Base-by-base conservation (phyloP, 129 eudicot genomes). In the Pulicaria dysenterica region DNA sequence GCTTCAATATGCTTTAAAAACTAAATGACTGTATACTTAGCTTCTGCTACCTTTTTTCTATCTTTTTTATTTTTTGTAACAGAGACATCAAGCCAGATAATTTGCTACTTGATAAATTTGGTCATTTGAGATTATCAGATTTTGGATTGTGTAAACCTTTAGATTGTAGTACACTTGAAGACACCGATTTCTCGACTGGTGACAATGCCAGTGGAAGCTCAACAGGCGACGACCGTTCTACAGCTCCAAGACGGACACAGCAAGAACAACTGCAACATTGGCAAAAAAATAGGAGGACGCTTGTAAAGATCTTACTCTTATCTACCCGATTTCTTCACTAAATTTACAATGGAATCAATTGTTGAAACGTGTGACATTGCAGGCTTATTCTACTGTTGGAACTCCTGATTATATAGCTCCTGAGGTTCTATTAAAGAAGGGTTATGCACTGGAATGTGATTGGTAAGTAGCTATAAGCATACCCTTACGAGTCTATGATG, bases 341-440 rank as follows among this genome's bases (percentile, higher is more conserved):
- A 61, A 61, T 7, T 45, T 4, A 5, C 5, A 54, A 13, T 44
- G 49, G 47, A 4, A 42, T 43, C 11, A 43, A 14, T 11, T 3
- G 8, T 15, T 31, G 16, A 15, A 24, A 7, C 57, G 9, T 69
- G 77, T 34, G 67, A 53, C 19, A 57, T 69, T 78, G 70, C 87
- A 92, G 97, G 97, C 97, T 81, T 92, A 84, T 77, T 92, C 97
- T 54, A 92, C 97, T 4, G 97, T 92, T 37, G 97, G 97, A 64
- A 92, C 97, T 47, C 97, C 97, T 61, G 97, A 92, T 73, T 92
- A 92, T 72, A 92, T 92, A 80, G 97, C 97, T 70, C 97, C 97
- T 64, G 97, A 92, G 78, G 97, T 92, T 77, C 74, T 92, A 14
- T 78, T 92, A 51, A 92, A 92, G 85, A 92, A 92, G 75, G 97